These are phyloP conservation scores for Gossypium turneri DNA, from an alignment of 345 rosid species.

Conservation along the genomic window DNA sequence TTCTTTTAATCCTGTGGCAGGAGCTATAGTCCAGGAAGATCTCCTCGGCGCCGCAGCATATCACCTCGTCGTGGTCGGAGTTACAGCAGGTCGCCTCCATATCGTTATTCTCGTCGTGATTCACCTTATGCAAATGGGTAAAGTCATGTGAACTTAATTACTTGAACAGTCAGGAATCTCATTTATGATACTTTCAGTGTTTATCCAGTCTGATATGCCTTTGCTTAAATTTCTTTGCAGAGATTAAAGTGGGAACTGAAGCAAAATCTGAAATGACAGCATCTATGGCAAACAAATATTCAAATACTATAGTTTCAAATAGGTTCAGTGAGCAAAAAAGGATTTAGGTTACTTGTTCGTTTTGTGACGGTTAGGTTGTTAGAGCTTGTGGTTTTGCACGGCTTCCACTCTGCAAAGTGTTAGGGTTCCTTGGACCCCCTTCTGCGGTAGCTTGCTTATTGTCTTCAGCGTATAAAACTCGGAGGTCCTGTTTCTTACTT, in stretches of 20 bases:
- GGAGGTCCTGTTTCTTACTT: conserved; percentile 53
- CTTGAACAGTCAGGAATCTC: neutral
- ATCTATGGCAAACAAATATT: conserved; percentile 14
- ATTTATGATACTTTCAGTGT: neutral
- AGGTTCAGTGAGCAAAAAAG: conserved; percentile 25
- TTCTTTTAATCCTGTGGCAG: conserved; percentile 27
- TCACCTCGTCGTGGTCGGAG: conserved; percentile 55
- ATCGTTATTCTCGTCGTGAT: conserved; percentile 49
- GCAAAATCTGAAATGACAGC: conserved; percentile 19
- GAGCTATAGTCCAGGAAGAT: conserved; percentile 69
- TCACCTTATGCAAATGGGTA: conserved; percentile 77
- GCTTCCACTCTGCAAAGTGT: conserved; percentile 46
- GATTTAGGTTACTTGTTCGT: conserved; percentile 37
- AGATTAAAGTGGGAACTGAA: conserved; percentile 31
- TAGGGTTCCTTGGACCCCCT: conserved; percentile 42
- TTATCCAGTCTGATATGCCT: conserved; percentile 8
- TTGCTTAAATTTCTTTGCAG: conserved; percentile 39
- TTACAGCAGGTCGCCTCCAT: conserved; percentile 73
- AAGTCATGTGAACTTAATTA: neutral
- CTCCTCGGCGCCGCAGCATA: conserved; percentile 62
- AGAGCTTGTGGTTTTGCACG: conserved; percentile 41
- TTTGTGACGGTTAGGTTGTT: conserved; percentile 41
- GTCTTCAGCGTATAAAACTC: conserved; percentile 43
- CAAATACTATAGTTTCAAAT: conserved; percentile 29
- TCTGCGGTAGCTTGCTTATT: conserved; percentile 34